Percentiles rank a stretch among this genome's conserved stretches.
phyloP scores from a whole-genome alignment of 495 filamentous ascomycete species.

The Daldinia caldariorum region DNA sequence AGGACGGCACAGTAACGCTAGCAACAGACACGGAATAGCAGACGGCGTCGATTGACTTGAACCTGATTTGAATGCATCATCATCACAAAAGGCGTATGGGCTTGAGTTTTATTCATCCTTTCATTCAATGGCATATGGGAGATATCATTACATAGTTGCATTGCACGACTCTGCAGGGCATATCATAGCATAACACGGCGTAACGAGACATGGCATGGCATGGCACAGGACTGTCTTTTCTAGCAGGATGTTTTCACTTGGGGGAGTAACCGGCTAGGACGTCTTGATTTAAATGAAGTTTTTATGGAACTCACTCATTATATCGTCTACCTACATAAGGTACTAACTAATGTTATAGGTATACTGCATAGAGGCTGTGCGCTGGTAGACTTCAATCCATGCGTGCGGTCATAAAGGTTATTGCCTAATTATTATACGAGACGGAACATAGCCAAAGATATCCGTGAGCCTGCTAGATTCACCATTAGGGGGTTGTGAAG shows the following conservation, averaged over 20 bases:
- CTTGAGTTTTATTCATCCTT: not conserved
- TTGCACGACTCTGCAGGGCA: conserved; percentile 3
- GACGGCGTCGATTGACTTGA: not conserved
- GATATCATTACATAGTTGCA: conserved; percentile 12
- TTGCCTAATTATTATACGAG: too few relatives aligned
- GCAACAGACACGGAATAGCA: conserved; percentile 9
- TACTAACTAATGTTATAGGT: too few relatives aligned
- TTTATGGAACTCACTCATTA: not conserved
- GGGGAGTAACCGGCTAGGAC: not conserved
- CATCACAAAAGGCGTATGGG: not conserved
- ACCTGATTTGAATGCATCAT: not conserved
- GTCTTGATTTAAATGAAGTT: not conserved
- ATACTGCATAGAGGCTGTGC: not conserved
- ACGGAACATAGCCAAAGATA: not conserved
- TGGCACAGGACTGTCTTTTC: not conserved
- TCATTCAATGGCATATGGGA: not conserved
- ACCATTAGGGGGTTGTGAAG: not conserved
- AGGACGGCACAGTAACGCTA: conserved; percentile 56
- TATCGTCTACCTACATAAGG: too few relatives aligned
- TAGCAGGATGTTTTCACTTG: not conserved
- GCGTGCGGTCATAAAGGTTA: not conserved
- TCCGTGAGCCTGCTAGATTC: not conserved
- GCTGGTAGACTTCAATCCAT: not conserved
- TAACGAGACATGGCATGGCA: conserved; percentile 15
- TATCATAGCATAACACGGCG: conserved; percentile 19